Conservation (phyloP, 768 basidiomycete species). For the Candolleomyces aberdarensis region DNA sequence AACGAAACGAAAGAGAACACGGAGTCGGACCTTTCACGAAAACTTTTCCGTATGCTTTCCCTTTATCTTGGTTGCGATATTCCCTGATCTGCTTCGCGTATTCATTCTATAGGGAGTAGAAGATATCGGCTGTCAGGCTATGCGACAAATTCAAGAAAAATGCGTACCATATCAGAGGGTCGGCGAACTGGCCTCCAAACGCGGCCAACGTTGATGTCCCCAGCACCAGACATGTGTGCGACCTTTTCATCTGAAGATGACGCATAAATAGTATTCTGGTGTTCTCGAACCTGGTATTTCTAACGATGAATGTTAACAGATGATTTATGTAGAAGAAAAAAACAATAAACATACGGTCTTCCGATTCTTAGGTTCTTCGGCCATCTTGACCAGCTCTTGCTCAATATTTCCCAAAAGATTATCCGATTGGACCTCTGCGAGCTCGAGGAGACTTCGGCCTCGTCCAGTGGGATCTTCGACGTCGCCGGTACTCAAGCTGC, state of each 20-base stretch:
- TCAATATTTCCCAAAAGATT: slow-evolving; percentile 68
- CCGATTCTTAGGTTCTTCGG: slow-evolving; percentile 40
- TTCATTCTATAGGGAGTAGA: slow-evolving; percentile 62
- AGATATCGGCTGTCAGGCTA: not conserved
- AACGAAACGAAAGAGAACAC: not conserved
- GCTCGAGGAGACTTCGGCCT: slow-evolving; percentile 35
- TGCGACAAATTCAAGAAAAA: not conserved
- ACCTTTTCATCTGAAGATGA: slow-evolving; percentile 76
- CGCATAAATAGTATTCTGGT: slow-evolving; percentile 74
- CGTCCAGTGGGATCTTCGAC: slow-evolving; percentile 44
- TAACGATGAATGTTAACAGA: slow-evolving; percentile 25
- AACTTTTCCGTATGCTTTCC: slow-evolving; percentile 86
- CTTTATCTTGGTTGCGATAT: slow-evolving; percentile 73
- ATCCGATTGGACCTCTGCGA: slow-evolving; percentile 43
- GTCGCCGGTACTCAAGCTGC: slow-evolving; percentile 81
- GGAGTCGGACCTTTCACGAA: slow-evolving; percentile 78
- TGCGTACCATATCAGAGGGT: slow-evolving; percentile 88
- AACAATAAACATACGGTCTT: slow-evolving; percentile 31
- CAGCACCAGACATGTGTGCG: slow-evolving; percentile 67
- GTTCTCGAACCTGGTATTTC: slow-evolving; percentile 83
- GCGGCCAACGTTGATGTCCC: slow-evolving; percentile 76
- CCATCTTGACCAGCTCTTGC: slow-evolving; percentile 64
- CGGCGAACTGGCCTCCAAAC: slow-evolving; percentile 88
- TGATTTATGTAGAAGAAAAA: slow-evolving; percentile 5
- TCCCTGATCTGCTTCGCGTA: slow-evolving; percentile 88